These are phyloP conservation scores for Erysimum cheiri DNA, from an alignment of 441 rosid genomes.

Conservation along the genomic window DNA sequence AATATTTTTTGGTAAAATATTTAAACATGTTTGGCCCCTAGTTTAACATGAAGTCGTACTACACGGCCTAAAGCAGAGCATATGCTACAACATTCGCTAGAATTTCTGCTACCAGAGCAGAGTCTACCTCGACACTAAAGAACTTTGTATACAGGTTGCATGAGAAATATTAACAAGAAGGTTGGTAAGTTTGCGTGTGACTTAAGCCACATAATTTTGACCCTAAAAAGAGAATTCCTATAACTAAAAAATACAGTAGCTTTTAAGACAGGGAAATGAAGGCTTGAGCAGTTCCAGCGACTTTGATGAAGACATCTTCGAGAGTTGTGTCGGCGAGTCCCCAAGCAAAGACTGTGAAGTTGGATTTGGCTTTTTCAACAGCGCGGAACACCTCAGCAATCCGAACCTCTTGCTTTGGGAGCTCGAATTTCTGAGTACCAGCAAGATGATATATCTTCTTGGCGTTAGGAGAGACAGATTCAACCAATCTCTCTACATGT, in stretches of 20 bases:
- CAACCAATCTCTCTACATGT: constrained; percentile 67
- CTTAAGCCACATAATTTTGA: not conserved
- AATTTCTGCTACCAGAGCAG: not conserved
- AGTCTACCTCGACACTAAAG: not conserved
- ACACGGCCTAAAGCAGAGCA: too few species aligned
- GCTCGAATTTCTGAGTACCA: constrained; percentile 94
- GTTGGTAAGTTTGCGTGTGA: constrained; percentile 6
- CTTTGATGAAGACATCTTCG: constrained; percentile 96
- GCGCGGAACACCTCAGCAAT: constrained; percentile 64
- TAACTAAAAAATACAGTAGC: constrained; percentile 14
- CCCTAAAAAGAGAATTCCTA: not conserved
- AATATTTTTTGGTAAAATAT: too few species aligned
- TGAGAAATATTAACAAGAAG: not conserved
- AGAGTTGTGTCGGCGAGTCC: constrained; percentile 90
- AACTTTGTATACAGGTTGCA: not conserved
- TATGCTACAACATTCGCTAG: not conserved
- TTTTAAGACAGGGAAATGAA: constrained; percentile 52
- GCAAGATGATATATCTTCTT: constrained; percentile 74
- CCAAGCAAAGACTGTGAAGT: constrained; percentile 85
- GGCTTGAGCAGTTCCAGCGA: constrained; percentile 65
- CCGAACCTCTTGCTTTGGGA: constrained; percentile 75
- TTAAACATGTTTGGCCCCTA: too few species aligned
- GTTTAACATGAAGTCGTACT: too few species aligned
- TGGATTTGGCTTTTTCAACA: constrained; percentile 77
- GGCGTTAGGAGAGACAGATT: constrained; percentile 66